Conservation (phyloP, 495 filamentous ascomycete genomes). For the Neurospora terricola region DNA sequence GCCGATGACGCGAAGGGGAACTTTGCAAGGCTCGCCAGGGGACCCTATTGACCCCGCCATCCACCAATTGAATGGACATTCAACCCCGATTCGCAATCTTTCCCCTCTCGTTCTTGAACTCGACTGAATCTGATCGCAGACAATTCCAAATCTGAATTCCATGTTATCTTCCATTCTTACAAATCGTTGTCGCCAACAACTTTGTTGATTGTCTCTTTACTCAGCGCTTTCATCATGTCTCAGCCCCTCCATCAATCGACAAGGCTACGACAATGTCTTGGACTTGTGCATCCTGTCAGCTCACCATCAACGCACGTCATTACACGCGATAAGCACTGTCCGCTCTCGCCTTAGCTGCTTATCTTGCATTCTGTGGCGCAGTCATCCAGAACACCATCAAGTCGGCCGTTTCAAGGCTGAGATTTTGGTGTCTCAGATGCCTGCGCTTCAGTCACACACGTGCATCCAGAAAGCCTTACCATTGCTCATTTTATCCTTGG, state of each 20-base stretch:
- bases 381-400: neutral
- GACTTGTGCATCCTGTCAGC: neutral
- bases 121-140: neutral
- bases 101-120: neutral
- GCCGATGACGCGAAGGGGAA: neutral
- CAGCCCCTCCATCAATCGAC: neutral
- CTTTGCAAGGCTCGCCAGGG: neutral
- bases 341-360: neutral
- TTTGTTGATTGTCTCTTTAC: neutral
- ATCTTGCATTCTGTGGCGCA: neutral
- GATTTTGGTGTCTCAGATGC: neutral
- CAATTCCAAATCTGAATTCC: neutral
- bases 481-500: neutral
- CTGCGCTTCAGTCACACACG: neutral
- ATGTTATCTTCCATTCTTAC: neutral
- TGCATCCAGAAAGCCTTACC: neutral
- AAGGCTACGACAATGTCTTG: neutral
- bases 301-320: neutral
- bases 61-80: neutral
- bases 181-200: neutral
- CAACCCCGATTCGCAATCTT: neutral
- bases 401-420: neutral
- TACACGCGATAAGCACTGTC: neutral
- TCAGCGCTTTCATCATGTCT: neutral
- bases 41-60: neutral